phyloP scores from a whole-genome alignment of 768 basidiomycete species.

The Russula emetica region DNA sequence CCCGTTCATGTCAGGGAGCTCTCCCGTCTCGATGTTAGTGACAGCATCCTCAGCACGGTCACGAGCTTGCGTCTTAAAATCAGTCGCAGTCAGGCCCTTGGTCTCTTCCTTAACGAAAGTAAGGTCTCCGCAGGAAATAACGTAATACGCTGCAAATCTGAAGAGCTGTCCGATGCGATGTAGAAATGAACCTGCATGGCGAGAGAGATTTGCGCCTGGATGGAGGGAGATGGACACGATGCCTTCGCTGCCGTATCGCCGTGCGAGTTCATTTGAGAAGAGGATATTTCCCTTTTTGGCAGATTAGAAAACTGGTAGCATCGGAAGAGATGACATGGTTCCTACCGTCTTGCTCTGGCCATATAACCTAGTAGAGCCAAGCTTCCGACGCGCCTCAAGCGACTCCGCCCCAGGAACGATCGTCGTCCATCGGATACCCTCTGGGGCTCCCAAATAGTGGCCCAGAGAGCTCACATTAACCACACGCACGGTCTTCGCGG shows the following conservation, averaged over 20 bases:
- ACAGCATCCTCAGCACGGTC: not conserved
- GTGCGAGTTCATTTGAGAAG: conserved; percentile 31
- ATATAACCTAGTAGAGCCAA: not conserved
- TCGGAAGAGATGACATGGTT: not conserved
- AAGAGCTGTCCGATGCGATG: not conserved
- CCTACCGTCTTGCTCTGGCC: conserved; percentile 3
- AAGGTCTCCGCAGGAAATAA: conserved; percentile 3
- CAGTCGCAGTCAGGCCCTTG: too few species aligned
- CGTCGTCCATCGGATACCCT: conserved; percentile 27
- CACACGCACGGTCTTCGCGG: conserved; percentile 32
- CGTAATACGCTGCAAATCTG: not conserved
- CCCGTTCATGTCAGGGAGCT: not conserved
- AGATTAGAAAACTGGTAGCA: not conserved
- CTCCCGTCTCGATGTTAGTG: not conserved
- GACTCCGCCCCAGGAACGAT: conserved; percentile 1
- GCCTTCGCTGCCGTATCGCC: conserved; percentile 29
- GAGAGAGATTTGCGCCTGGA: conserved; percentile 8
- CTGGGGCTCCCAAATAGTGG: conserved; percentile 30
- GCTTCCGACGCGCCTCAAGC: conserved; percentile 4
- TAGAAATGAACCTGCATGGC: not conserved
- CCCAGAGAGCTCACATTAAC: conserved; percentile 30
- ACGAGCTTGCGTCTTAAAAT: too few species aligned
- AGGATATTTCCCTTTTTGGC: conserved; percentile 30
- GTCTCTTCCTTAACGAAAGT: not conserved
- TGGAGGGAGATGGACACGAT: conserved; percentile 28